Evolutionary conservation across 805 yeast species (phyloP).

Genomic region (Candida fluviatilis): DNA sequence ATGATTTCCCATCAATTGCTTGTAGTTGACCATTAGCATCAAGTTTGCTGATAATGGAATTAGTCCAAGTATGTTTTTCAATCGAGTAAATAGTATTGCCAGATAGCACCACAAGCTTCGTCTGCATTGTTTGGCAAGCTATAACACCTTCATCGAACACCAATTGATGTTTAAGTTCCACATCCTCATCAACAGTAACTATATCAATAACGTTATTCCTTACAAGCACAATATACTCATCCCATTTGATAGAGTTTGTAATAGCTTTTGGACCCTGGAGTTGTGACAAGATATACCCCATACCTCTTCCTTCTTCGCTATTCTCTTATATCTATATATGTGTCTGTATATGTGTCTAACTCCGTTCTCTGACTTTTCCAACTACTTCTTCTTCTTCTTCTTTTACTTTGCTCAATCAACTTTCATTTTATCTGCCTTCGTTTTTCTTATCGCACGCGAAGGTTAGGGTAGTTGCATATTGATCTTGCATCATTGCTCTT

Average conservation of each 20-base stretch:
- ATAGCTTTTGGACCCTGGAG: conserved; percentile 10
- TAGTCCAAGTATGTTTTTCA: neutral
- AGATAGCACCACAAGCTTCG: conserved; percentile 1
- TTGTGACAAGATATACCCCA: conserved; percentile 18
- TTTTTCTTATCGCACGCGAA: too few relatives aligned
- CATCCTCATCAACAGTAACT: neutral
- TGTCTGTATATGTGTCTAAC: too few relatives aligned
- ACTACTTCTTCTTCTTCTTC: too few relatives aligned
- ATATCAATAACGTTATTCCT: neutral
- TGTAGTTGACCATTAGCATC: conserved; percentile 16
- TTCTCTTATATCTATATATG: too few relatives aligned
- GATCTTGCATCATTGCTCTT: too few relatives aligned
- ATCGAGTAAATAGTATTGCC: neutral
- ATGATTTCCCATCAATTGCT: conserved; percentile 15
- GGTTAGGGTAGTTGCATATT: too few relatives aligned
- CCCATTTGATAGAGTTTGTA: neutral
- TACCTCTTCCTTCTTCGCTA: neutral
- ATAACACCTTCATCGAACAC: neutral
- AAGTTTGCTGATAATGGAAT: conserved; percentile 7
- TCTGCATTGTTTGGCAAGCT: neutral
- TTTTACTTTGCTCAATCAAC: too few relatives aligned
- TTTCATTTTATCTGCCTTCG: too few relatives aligned
- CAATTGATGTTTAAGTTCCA: neutral
- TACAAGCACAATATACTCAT: neutral
- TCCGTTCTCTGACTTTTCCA: too few relatives aligned